Evolutionary conservation across 768 basidiomycete genomes (phyloP), one percentile per base, ranked within the genome.

Genomic region (Rickenella mellea): DNA sequence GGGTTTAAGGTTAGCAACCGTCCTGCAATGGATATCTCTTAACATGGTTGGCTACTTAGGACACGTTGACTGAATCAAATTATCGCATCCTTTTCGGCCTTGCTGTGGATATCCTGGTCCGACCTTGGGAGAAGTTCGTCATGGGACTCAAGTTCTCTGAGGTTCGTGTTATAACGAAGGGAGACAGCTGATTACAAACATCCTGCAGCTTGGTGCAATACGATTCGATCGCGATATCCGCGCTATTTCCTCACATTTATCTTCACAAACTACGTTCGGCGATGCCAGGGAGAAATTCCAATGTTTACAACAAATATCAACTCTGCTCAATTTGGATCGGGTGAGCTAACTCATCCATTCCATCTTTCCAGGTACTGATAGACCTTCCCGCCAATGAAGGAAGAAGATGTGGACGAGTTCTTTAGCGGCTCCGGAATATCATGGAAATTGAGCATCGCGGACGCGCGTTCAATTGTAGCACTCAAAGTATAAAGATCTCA

Each of bases 341-440:
- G 88, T 85, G 53, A 44, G 79, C 64, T 6, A 26, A 39, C 37
- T 29, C 20, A 3, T 8, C 2, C 10, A 36, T 43, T 22, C 15
- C 11, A 15, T 25, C 43, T 14, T 20, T 4, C 6, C 36, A 47
- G 9, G 32, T 27, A 27, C 43, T 49, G 8, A 24, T 20, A 26
- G 27, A 54, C 47, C 22, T 39, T 14, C 10, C 12, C 25, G 21
- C n/a, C 15, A 31, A 24, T 35, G 27, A 51, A 92, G 91, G 92
- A 94, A 51, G 93, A 96, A 60, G 89, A 92, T 51, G 80, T 92
- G 4, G 86, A 93, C 49, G 89, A 93, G 41, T 96, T 97, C 59
- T 97, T 91, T 61, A 88, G 84, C 49, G 78, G 85, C 40, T 93
- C 90, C 3, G 93, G 93, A 15, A 90, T 96, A 48, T 73, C 79